Evolutionary conservation across 2,329 filamentous ascomycete species (phyloP).

Genomic region (Aschersonia sp.): DNA sequence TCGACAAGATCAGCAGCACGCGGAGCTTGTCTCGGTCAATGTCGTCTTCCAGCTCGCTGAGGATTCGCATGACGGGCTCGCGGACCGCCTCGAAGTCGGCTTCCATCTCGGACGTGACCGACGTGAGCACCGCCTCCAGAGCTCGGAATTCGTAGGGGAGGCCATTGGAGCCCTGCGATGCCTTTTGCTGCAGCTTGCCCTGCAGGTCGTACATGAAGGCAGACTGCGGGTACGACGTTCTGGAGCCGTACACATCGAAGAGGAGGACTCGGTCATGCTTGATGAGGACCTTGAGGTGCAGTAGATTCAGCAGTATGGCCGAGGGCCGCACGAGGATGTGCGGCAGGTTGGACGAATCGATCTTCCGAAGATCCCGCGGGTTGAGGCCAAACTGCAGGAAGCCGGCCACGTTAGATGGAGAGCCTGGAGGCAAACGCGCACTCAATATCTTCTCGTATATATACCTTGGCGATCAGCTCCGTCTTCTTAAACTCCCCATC

Average conservation of each 20-base stretch:
- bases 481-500: constrained; percentile 97
- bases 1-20: constrained; percentile 82
- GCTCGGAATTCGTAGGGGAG: constrained; percentile 94
- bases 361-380: constrained; percentile 90
- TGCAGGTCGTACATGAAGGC: constrained; percentile 97
- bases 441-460: neutral
- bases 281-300: constrained; percentile 92
- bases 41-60: constrained; percentile 86
- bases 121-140: constrained; percentile 86
- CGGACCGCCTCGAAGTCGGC: constrained; percentile 89
- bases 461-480: constrained; percentile 85
- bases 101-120: constrained; percentile 81
- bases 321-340: constrained; percentile 89
- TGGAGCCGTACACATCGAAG: constrained; percentile 91
- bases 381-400: constrained; percentile 64
- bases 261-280: constrained; percentile 89
- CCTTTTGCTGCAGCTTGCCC: constrained; percentile 74
- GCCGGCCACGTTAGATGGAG: neutral
- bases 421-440: neutral
- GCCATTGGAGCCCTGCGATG: constrained; percentile 36
- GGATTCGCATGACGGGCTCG: constrained; percentile 77
- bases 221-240: constrained; percentile 87
- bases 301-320: constrained; percentile 84
- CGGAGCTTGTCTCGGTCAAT: constrained; percentile 91
- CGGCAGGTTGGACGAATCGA: constrained; percentile 88